These are phyloP conservation scores for Naganishia friedmannii DNA, from an alignment of 768 basidiomycete species.

Conservation along the genomic window DNA sequence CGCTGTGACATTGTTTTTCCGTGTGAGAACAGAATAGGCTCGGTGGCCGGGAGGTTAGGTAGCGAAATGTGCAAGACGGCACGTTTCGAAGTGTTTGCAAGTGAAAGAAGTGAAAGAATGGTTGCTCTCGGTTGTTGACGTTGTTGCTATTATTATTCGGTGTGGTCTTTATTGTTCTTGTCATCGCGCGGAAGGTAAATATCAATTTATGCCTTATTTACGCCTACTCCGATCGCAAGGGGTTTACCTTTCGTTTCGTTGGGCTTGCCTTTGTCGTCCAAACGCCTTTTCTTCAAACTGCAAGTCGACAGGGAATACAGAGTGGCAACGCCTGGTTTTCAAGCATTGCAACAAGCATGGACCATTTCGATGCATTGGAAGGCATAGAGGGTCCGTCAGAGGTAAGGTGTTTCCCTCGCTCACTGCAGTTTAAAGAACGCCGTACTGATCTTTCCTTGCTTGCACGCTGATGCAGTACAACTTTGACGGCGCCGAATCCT, in stretches of 20 bases:
- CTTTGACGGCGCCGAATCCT: conserved; percentile 16
- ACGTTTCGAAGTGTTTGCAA: no score
- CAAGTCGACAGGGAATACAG: neutral
- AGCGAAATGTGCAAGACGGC: no score
- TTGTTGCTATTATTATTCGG: no score
- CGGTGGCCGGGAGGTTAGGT: no score
- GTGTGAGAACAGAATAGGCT: neutral
- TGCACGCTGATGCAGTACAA: neutral
- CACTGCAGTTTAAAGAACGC: neutral
- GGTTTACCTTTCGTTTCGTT: no score
- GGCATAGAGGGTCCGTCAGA: conserved; percentile 10
- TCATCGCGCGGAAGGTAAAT: no score
- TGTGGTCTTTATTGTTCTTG: no score
- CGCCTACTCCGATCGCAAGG: no score
- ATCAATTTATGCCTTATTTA: no score
- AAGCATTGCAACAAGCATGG: no score
- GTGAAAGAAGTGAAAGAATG: no score
- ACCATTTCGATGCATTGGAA: conserved; percentile 10
- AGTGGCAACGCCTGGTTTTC: neutral
- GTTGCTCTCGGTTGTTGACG: no score
- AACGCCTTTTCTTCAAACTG: neutral
- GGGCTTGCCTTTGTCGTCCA: neutral
- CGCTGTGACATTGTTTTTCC: neutral
- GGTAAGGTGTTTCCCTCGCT: neutral
- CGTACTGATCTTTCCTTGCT: neutral